Base-by-base conservation (phyloP, 2,329 filamentous ascomycete genomes). In the Colletotrichum melonis region DNA sequence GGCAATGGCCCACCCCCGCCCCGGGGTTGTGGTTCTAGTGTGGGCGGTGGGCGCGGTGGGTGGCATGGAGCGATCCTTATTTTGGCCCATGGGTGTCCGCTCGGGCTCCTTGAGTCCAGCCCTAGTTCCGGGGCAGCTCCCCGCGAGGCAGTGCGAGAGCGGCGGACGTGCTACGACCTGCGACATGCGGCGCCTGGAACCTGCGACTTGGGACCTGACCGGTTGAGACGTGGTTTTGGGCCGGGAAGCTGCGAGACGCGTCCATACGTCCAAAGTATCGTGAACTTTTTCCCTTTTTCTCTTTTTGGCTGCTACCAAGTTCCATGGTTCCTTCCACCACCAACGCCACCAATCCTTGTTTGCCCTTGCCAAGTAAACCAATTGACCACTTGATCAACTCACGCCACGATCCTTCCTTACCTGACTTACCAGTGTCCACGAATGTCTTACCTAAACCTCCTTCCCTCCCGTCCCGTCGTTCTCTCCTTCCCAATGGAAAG, bases 61-160 rank as follows among this genome's bases (percentile, higher is more conserved):
- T 49, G 42, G 42, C 42, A 49, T 49, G 42, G 42, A 49, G 42
- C 19, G 28, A 55, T 42, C 38, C 38, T 42, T 42, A 16, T 42
- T 42, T 16, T 42, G 38, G 38, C 38, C 38, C 38, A 42, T 42
- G 38, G 14, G 0, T 19, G 58, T 57, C 66, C 55, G 70, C 52
- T 65, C 49, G 46, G 24, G 66, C 68, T 70, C 67, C 42, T 5
- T 19, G 42, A 49, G 42, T 49, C 42, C 35, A 70, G 35, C 55
- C 56, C 56, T 42, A 73, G 60, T 35, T 60, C 66, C 56, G 70
- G 67, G 60, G 35, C 32, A 70, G 55, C 60, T 73, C 66, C 70
- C 67, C 67, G 67, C 60, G 70, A 73, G 67, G 70, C 66, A 70
- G 70, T 73, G 67, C 46, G 67, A 42, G 24, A 57, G 59, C 42